Evolutionary conservation across 805 yeast genomes (phyloP).

Genomic region (Wickerhamomyces strasburgensis): DNA sequence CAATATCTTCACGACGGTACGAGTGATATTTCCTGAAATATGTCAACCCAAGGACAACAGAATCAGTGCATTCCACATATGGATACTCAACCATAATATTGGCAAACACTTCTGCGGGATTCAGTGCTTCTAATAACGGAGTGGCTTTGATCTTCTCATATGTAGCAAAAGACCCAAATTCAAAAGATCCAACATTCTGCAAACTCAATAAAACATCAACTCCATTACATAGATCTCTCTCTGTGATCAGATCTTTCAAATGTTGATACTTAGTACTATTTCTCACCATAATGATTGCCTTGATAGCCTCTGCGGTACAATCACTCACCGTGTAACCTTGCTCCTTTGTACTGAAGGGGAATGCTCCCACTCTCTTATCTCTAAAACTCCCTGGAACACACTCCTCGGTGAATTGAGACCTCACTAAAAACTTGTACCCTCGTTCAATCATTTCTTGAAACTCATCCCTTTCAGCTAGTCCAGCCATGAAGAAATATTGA

Average conservation of each 20-base stretch:
- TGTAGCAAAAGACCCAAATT: slow-evolving; percentile 88
- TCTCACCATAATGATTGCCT: slow-evolving; percentile 89
- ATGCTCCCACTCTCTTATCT: slow-evolving; percentile 81
- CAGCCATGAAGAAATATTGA: slow-evolving; percentile 77
- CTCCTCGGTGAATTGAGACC: slow-evolving; percentile 82
- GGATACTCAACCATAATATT: slow-evolving; percentile 99
- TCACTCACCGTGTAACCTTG: slow-evolving; percentile 97
- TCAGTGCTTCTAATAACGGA: slow-evolving; percentile 65
- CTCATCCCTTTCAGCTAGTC: slow-evolving; percentile 64
- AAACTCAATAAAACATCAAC: slow-evolving; percentile 70
- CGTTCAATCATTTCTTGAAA: slow-evolving; percentile 58
- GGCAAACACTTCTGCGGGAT: slow-evolving; percentile 98
- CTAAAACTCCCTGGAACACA: slow-evolving; percentile 75
- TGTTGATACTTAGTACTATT: slow-evolving; percentile 49
- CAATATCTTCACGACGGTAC: slow-evolving; percentile 64
- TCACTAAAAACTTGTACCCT: slow-evolving; percentile 66
- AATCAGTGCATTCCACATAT: slow-evolving; percentile 96
- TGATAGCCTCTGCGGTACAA: slow-evolving; percentile 93
- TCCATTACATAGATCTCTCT: slow-evolving; percentile 54
- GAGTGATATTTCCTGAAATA: slow-evolving; percentile 64
- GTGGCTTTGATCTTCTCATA: slow-evolving; percentile 86
- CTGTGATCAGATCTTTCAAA: slow-evolving; percentile 47
- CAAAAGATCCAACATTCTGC: slow-evolving; percentile 75
- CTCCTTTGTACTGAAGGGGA: slow-evolving; percentile 94
- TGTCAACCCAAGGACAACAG: slow-evolving; percentile 82